These are phyloP conservation scores for Diphasiastrum complanatum DNA, from an alignment of 83 land plant species.

Conservation along the genomic window DNA sequence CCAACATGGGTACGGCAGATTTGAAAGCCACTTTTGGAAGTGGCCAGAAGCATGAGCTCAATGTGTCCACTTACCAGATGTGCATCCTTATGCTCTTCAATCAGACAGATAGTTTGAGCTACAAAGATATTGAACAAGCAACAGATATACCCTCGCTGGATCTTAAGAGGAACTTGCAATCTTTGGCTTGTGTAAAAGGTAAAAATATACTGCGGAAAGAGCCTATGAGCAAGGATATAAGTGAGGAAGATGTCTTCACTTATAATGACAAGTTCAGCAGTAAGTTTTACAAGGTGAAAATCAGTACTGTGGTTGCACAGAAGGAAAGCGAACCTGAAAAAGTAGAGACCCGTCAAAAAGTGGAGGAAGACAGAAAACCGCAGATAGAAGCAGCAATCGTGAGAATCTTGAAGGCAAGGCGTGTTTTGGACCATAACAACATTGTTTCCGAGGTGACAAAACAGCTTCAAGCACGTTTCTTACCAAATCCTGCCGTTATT, in stretches of 20 bases:
- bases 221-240: slow-evolving; percentile 96
- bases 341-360: slow-evolving; percentile 93
- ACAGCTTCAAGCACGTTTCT: slow-evolving; percentile 85
- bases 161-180: slow-evolving; percentile 82
- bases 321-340: slow-evolving; percentile 98
- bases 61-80: slow-evolving; percentile 97
- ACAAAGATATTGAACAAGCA: slow-evolving; percentile 84
- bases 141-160: slow-evolving; percentile 82
- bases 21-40: slow-evolving; percentile 83
- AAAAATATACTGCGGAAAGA: slow-evolving; percentile 90
- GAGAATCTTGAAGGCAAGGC: slow-evolving; percentile 92
- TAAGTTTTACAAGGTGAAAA: slow-evolving; percentile 87
- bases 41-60: slow-evolving; percentile 83
- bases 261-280: slow-evolving; percentile 87
- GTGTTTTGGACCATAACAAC: slow-evolving; percentile 82
- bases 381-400: slow-evolving; percentile 99
- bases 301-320: slow-evolving; percentile 92
- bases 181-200: slow-evolving; percentile 91
- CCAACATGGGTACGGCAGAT: slow-evolving; percentile 95
- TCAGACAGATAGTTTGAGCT: slow-evolving; percentile 56
- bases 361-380: slow-evolving; percentile 96
- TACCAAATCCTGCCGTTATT: slow-evolving; percentile 86
- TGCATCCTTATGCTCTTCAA: slow-evolving; percentile 90
- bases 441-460: slow-evolving; percentile 91
- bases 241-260: slow-evolving; percentile 66